phyloP scores from a whole-genome alignment of 2,329 filamentous ascomycete genomes.

The Aspergillus aculeatus region DNA sequence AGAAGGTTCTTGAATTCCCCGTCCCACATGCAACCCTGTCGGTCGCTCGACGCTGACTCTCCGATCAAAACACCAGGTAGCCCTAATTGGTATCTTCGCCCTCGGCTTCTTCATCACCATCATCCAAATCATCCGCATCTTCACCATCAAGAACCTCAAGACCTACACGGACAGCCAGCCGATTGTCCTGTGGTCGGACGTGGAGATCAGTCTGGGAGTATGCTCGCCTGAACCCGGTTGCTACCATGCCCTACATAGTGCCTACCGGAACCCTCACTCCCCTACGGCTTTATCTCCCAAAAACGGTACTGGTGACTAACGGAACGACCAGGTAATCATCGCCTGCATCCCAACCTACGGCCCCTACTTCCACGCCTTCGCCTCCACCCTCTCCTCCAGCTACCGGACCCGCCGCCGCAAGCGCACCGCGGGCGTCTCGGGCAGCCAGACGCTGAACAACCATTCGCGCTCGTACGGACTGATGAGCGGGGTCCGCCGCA shows the following conservation, averaged over 20 bases:
- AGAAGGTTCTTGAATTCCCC: conserved; percentile 13
- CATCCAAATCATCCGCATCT: conserved; percentile 53
- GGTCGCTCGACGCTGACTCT: too few relatives aligned
- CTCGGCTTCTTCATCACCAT: conserved; percentile 54
- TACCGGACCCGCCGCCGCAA: conserved; percentile 14
- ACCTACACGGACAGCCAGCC: conserved; percentile 48
- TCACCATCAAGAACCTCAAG: conserved; percentile 47
- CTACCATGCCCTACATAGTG: too few relatives aligned
- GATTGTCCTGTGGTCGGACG: conserved; percentile 47
- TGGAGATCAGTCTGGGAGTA: conserved; percentile 48
- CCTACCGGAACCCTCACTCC: too few relatives aligned
- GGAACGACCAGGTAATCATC: conserved; percentile 31
- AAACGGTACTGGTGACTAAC: too few relatives aligned
- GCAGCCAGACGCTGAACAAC: too few relatives aligned
- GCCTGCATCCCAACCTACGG: conserved; percentile 46
- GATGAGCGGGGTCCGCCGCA: background rate
- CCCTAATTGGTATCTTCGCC: conserved; percentile 46
- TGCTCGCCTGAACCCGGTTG: too few relatives aligned
- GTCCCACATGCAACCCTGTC: too few relatives aligned
- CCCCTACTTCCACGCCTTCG: conserved; percentile 37
- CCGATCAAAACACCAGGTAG: conserved; percentile 29
- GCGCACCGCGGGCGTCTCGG: background rate
- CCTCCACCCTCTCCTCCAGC: conserved; percentile 15
- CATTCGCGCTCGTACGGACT: too few relatives aligned
- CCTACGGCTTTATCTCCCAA: too few relatives aligned